Base-by-base conservation (phyloP, 768 basidiomycete species). In the Leccinum variicolor region DNA sequence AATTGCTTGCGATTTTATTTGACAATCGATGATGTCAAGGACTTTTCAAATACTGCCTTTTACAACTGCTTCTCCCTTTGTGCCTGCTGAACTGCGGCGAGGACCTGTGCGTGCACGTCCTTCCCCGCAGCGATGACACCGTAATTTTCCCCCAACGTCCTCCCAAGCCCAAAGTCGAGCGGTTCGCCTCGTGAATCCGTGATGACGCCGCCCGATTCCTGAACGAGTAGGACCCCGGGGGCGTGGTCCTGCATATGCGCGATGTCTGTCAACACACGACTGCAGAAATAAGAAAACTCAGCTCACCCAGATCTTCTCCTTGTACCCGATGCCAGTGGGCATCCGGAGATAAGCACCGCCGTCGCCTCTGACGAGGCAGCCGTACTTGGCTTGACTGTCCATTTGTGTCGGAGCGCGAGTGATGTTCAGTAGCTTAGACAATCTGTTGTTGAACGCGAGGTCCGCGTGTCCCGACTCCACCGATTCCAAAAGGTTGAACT, bases 311-410 rank as follows among this genome's bases (percentile, higher is more conserved):
- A 98, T 95, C 76, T 98, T 98, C 72, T 98, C 97, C 59, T 76
- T 71, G 71, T 98, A 98, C 3, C 86, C 89, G 0, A 81, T 76
- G 6, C 84, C 85, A 1, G 85, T 85, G 0, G 92, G 92, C 80
- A 92, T 86, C 10, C 91, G 79, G 47, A 93, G 75, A 69, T 94
- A 96, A 34, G 83, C 82, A 1, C 85, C 87, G 1, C 94, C 94
- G 56, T 96, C 90, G 0, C 95, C 94, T 43, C 95, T 77, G 5
- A 86, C 85, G 14, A 98, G 82, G 66, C 86, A 86, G 29, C 88
- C 84, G 63, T 98, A 98, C 74, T 98, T 99, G 2, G 94, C 94
- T 72, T 98, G 95, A 69, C 89, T 92, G 70, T 98, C 96, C 94
- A 98, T 97, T 19, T 92, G 80, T 15, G 85, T 77, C 9, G 90